Evolutionary conservation across 805 yeast genomes (phyloP).

Genomic region (Cyberlindnera samutprakarnensis): DNA sequence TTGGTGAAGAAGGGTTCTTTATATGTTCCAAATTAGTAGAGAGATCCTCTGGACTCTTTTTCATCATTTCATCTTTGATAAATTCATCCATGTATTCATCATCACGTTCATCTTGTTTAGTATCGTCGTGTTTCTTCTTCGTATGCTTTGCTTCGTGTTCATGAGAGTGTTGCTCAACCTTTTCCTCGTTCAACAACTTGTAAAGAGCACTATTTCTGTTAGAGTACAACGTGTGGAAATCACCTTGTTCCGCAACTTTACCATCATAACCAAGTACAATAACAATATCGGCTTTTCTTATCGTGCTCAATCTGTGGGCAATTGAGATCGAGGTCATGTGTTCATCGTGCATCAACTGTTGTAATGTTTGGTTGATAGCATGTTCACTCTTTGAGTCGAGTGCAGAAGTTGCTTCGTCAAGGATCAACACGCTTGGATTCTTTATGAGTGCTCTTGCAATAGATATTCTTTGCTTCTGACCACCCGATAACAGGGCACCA

Average conservation of each 20-base stretch:
- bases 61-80: constrained; percentile 18
- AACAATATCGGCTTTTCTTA: constrained; percentile 74
- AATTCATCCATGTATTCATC: constrained; percentile 14
- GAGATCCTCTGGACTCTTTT: constrained; percentile 15
- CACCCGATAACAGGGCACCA: constrained; percentile 70
- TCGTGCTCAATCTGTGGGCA: constrained; percentile 90
- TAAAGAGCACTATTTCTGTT: constrained; percentile 34
- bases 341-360: constrained; percentile 48
- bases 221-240: constrained; percentile 47
- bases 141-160: constrained; percentile 5
- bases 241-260: constrained; percentile 69
- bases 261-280: constrained; percentile 82
- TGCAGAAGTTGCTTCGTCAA: constrained; percentile 91
- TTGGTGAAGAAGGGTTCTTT: too few species aligned
- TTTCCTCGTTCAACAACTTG: constrained; percentile 30
- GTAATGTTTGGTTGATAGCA: constrained; percentile 76
- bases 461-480: constrained; percentile 83
- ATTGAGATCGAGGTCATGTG: constrained; percentile 77
- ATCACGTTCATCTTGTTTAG: constrained; percentile 4
- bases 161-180: constrained; percentile 7
- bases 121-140: constrained; percentile 6
- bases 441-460: constrained; percentile 80
- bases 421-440: constrained; percentile 58
- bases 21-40: too few species aligned
- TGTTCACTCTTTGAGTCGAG: constrained; percentile 67